Percentiles rank a stretch among this genome's conserved stretches.
Evolutionary conservation across 2,329 filamentous ascomycete genomes (phyloP).

Genomic region (Dactylellina haptotyla): DNA sequence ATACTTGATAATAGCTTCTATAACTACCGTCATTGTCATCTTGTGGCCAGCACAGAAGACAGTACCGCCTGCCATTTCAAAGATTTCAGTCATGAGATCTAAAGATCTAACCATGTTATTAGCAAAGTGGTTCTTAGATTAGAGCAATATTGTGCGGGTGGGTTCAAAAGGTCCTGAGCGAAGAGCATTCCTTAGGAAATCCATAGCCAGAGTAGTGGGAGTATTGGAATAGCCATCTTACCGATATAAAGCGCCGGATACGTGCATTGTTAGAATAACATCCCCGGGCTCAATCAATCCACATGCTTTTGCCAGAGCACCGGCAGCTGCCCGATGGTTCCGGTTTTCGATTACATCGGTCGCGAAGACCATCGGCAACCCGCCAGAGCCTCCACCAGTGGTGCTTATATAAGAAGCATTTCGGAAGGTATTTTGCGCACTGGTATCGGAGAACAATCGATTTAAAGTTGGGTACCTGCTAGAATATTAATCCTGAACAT

Average conservation of each 20-base stretch:
- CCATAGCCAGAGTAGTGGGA: too few relatives aligned
- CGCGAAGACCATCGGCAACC: slow-evolving; percentile 61
- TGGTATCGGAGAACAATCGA: slow-evolving; percentile 60
- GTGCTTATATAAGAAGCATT: slow-evolving; percentile 61
- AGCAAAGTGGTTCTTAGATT: neutral
- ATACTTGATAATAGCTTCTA: slow-evolving; percentile 59
- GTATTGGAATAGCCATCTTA: too few relatives aligned
- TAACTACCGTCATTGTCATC: slow-evolving; percentile 57
- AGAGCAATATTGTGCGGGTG: neutral
- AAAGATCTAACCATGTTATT: slow-evolving; percentile 56
- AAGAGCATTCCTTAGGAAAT: neutral
- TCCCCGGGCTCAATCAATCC: slow-evolving; percentile 61
- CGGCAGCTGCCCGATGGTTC: slow-evolving; percentile 61
- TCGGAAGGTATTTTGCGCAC: slow-evolving; percentile 59
- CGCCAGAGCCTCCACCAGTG: slow-evolving; percentile 61
- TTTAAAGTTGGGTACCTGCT: slow-evolving; percentile 60
- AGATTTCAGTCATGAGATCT: slow-evolving; percentile 62
- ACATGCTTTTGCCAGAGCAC: slow-evolving; percentile 59
- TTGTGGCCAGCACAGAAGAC: slow-evolving; percentile 59
- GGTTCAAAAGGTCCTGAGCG: neutral
- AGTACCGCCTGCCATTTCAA: slow-evolving; percentile 63
- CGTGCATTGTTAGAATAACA: slow-evolving; percentile 62
- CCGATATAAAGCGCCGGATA: slow-evolving; percentile 62
- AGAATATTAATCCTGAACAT: neutral
- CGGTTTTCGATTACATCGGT: slow-evolving; percentile 63